Evolutionary conservation across 495 filamentous ascomycete genomes (phyloP), one percentile per base, ranked within the genome.

Genomic region (Lasiosphaeria hispida): DNA sequence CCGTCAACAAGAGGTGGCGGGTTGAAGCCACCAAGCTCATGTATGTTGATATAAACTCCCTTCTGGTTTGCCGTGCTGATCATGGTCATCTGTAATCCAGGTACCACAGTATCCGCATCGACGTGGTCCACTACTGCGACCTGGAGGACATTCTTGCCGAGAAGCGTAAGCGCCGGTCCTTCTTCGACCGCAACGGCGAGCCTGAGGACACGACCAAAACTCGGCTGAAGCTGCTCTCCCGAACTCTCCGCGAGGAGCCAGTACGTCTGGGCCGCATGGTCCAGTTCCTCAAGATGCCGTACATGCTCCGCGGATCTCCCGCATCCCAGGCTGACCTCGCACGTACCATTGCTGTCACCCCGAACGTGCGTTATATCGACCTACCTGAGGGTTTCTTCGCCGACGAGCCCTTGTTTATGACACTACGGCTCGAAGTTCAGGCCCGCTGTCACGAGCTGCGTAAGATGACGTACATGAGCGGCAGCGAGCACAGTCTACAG

Each of bases 71-170:
- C n/a, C 33, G 0, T 18, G 30, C 62, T 56, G 36, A 68, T 48
- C 48, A 18, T 23, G 51, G 23, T 43, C 11, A 58, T 64, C 23
- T 13, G 19, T 11, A 13, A 47, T 41, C 50, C 19, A 96, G 91
- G 44, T 98, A 97, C 67, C 84, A 83, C 44, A 89, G 91, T 71
- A 85, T 98, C 59, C 89, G 93, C 34, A 93, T 98, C 63, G 94
- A 98, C 60, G 81, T 87, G 10, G 93, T 98, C 30, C 94, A 98
- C 69, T 97, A 96, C 73, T 97, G 94, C 76, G 84, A 89, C 50
- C 84, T 87, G 58, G 94, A 97, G 71, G 83, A 87, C 50, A 76
- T 88, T 58, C 80, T 96, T 13, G 81, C 87, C 48, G 87, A 89
- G 62, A 85, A 81, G 67, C 87, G 92, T 50, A 90, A 88, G 58